Percentiles rank a stretch among this genome's conserved stretches.
Conservation (phyloP, 192 early-diverging fungal species). For the Gonapodya prolifera region DNA sequence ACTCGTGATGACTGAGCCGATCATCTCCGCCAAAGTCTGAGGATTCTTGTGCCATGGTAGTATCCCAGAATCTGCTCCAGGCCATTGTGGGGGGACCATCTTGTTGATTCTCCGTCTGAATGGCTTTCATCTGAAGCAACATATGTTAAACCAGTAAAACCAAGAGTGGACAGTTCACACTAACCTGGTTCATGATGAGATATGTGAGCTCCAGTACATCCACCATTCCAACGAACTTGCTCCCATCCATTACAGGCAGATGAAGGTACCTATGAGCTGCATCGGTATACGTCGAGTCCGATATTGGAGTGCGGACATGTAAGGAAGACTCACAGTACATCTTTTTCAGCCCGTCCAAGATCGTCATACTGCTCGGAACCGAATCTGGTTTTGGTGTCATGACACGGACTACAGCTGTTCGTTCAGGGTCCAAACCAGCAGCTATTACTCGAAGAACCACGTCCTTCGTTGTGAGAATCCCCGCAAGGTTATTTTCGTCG, state of each 20-base stretch:
- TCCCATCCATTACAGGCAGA: conserved; percentile 57
- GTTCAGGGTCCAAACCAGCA: conserved; percentile 72
- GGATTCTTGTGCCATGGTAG: conserved; percentile 40
- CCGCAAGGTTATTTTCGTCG: conserved; percentile 47
- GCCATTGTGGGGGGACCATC: conserved; percentile 11
- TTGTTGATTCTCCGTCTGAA: conserved; percentile 27
- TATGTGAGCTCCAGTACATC: conserved; percentile 76
- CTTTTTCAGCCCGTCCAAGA: conserved; percentile 68
- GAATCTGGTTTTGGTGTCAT: conserved; percentile 91
- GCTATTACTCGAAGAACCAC: conserved; percentile 80
- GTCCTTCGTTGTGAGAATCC: conserved; percentile 86
- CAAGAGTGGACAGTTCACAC: conserved; percentile 19
- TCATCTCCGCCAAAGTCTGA: conserved; percentile 8
- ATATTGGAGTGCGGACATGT: background rate
- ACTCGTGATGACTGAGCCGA: background rate
- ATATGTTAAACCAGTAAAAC: background rate
- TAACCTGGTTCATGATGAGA: conserved; percentile 69
- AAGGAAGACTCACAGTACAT: conserved; percentile 47
- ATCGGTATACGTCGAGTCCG: background rate
- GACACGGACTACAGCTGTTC: conserved; percentile 87
- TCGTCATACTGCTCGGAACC: conserved; percentile 50
- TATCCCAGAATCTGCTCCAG: conserved; percentile 72
- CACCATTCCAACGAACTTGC: conserved; percentile 61
- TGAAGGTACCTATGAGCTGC: conserved; percentile 69
- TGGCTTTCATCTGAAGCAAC: background rate